Percentiles rank a stretch among this genome's conserved stretches.
Conservation (phyloP, 441 rosid species). For the Gossypium laxum region DNA sequence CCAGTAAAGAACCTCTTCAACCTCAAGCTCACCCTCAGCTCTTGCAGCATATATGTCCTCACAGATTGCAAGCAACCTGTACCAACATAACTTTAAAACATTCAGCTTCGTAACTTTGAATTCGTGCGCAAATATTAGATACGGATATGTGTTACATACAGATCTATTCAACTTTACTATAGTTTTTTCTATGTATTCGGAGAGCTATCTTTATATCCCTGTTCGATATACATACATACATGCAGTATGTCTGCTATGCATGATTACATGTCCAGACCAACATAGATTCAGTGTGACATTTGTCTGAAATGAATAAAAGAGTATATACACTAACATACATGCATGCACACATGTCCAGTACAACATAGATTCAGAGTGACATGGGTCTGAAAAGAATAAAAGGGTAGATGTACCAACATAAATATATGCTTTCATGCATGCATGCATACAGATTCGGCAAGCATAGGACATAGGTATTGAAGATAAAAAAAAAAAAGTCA, state of each 20-base stretch:
- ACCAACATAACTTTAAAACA: neutral
- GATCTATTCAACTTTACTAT: too few species aligned
- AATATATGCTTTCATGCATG: too few species aligned
- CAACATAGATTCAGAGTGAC: too few species aligned
- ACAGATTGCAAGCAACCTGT: conserved; percentile 85
- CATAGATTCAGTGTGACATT: too few species aligned
- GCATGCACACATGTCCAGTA: neutral
- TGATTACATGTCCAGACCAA: too few species aligned
- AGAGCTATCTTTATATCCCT: too few species aligned
- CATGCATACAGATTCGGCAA: too few species aligned
- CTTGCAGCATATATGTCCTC: conserved; percentile 95
- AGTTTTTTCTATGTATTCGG: too few species aligned
- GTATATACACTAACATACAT: neutral
- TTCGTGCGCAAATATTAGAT: neutral
- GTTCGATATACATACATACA: neutral
- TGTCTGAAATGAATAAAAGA: too few species aligned
- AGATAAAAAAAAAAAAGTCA: neutral
- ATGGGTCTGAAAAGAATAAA: too few species aligned
- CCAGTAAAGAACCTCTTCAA: conserved; percentile 98
- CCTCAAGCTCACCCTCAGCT: conserved; percentile 93
- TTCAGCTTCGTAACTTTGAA: neutral
- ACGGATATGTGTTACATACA: neutral
- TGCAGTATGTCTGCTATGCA: too few species aligned
- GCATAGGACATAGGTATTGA: neutral
- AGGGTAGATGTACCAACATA: too few species aligned